Percentiles rank a stretch among this genome's conserved stretches.
Evolutionary conservation across 2,329 filamentous ascomycete genomes (phyloP).

Genomic region (Diplodia intermedia): DNA sequence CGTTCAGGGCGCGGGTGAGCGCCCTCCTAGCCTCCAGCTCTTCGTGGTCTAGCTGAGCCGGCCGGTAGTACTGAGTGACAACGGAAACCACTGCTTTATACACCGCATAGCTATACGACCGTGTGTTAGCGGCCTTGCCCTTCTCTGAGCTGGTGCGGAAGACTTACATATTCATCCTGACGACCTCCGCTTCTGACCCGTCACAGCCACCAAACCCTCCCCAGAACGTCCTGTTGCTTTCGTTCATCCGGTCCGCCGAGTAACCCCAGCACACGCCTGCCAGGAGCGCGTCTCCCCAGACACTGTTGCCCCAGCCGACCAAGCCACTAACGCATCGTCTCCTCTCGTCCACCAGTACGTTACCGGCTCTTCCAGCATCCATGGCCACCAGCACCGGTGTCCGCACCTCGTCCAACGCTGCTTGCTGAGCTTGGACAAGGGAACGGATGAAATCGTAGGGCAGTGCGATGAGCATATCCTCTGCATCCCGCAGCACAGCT

Average conservation of each 20-base stretch:
- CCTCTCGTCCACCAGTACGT: constrained; percentile 59
- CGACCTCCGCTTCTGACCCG: constrained; percentile 41
- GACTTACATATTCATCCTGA: constrained; percentile 53
- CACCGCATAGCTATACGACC: constrained; percentile 50
- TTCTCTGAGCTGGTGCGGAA: neutral
- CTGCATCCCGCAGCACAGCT: constrained; percentile 61
- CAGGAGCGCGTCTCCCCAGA: constrained; percentile 65
- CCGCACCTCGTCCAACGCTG: constrained; percentile 58
- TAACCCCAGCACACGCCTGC: constrained; percentile 52
- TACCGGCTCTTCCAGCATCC: constrained; percentile 56
- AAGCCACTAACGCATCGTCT: constrained; percentile 59
- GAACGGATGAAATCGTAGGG: constrained; percentile 63
- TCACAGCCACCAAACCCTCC: constrained; percentile 52
- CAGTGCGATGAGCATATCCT: constrained; percentile 64
- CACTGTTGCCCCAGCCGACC: constrained; percentile 59
- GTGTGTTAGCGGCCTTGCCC: constrained; percentile 13
- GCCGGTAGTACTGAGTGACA: constrained; percentile 54
- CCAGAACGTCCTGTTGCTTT: constrained; percentile 45
- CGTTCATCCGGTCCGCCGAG: constrained; percentile 43
- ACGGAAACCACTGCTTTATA: constrained; percentile 54
- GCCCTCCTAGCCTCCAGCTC: constrained; percentile 54
- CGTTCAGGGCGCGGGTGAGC: constrained; percentile 49
- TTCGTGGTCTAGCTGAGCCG: constrained; percentile 46
- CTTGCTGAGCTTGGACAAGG: constrained; percentile 48
- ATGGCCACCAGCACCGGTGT: constrained; percentile 60